Evolutionary conservation across 2,329 filamentous ascomycete species (phyloP), one percentile per base, ranked within the genome.

Genomic region (Botryotinia narcissicola): DNA sequence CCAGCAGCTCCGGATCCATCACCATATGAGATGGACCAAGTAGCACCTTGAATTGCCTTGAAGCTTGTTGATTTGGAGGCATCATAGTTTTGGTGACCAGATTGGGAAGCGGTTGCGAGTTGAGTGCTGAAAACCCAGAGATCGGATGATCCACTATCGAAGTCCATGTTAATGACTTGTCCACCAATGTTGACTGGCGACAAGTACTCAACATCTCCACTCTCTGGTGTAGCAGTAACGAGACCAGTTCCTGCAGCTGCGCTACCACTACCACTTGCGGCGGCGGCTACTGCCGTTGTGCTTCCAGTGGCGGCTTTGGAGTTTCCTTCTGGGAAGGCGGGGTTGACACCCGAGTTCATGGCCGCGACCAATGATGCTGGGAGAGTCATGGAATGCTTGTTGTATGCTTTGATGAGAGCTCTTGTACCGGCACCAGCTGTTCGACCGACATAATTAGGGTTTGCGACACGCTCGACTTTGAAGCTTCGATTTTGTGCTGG

Each of bases 381-480:
- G 63, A 87, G 82, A 54, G 83, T 82, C 82, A 91, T 86, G 75
- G 87, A 86, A 81, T 87, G 94, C 81, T 95, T 95, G 78, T 85
- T 83, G 81, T 92, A 91, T 25, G 91, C 88, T 82, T 89, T 92
- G 69, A 87, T 82, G 77, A 95, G 85, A 69, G 91, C 90, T 72
- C 79, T 81, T 0, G 79, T 80, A 57, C 79, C 80, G 40, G 79
- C 79, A 61, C 79, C 79, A 18, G 76, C 71, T 6, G 77, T 67
- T 59, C 79, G 73, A 29, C 78, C 74, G 63, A 74, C 83, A 79
- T 89, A 89, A 73, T 84, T 84, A n/a, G 83, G 83, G 68, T 82
- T 82, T 25, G 76, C 70, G 20, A 79, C 75, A 71, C 80, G 78
- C 62, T 78, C 77, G 59, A 81, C 78, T 62, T 79, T 80, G 76